Evolutionary conservation across 805 yeast genomes (phyloP), one percentile per base, ranked within the genome.

Genomic region (Nakazawaea wickerhamii): DNA sequence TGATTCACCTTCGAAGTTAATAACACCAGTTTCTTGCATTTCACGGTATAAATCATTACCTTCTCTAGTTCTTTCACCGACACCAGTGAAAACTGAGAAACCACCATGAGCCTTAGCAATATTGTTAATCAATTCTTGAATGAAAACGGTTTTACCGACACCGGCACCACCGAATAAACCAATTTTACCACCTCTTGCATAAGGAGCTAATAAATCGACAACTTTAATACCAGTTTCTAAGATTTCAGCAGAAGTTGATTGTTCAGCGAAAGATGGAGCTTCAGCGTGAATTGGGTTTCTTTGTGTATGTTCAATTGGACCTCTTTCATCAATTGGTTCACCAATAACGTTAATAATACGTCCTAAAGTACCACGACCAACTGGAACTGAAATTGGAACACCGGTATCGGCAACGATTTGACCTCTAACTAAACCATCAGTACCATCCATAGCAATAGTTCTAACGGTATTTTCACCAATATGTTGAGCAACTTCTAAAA

Each of bases 141-240:
- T 91, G 77, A 91, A 91, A 54, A 91, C 99, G 73, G 99, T 91
- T 77, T 91, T 91, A 77, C 99, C 99, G 86, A 91, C 99, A 91
- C 99, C 99, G 73, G 99, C 99, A 91, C 99, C 99, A 80, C 99
- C 99, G 85, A 91, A 91, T 67, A 91, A 83, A 84, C 99, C 99
- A 88, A 91, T 91, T 84, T 91, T 91, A 87, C 99, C 99, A 87
- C 99, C 99, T 87, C 97, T 89, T 68, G 99, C 98, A 79, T 91
- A 91, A 60, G 99, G 99, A 60, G 99, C 99, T 58, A 91, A 81
- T 67, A 91, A 79, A 71, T 91, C 99, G 76, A 91, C 99, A 72
- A 91, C 99, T 82, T 91, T 91, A 71, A 91, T 91, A 88, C 99
- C 97, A 55, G 99, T 91, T 79, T 90, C 99, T 67, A 93, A 82